phyloP scores from a whole-genome alignment of 192 early-diverging fungal species.

The Entophlyctis helioformis region DNA sequence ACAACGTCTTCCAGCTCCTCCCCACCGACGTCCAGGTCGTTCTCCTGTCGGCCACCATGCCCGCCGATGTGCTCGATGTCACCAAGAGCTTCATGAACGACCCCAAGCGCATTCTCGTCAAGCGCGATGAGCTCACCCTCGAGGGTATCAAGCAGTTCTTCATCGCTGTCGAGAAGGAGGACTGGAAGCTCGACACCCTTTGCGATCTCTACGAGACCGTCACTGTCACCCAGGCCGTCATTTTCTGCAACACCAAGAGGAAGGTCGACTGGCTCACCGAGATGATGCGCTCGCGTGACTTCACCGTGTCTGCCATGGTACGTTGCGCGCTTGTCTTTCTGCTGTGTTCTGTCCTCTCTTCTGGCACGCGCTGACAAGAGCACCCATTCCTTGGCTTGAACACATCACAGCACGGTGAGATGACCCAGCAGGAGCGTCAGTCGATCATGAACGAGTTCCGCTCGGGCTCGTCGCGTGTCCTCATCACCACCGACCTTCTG shows the following conservation, averaged over 20 bases:
- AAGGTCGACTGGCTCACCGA: conserved; percentile 99
- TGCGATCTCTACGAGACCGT: conserved; percentile 98
- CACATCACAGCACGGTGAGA: conserved; percentile 75
- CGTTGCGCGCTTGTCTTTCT: neutral
- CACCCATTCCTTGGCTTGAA: neutral
- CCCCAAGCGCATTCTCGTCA: conserved; percentile 97
- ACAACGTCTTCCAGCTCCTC: conserved; percentile 89
- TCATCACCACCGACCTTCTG: conserved; percentile 95
- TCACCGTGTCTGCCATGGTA: conserved; percentile 91
- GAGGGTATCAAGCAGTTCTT: conserved; percentile 97
- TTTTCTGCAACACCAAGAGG: conserved; percentile 99
- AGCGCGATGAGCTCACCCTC: conserved; percentile 90
- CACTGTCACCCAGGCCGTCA: conserved; percentile 97
- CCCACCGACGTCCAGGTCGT: conserved; percentile 89
- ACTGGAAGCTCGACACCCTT: conserved; percentile 98
- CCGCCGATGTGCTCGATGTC: conserved; percentile 85
- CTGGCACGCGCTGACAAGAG: neutral
- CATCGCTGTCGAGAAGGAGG: conserved; percentile 96
- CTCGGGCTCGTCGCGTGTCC: conserved; percentile 87
- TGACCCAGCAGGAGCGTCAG: conserved; percentile 92
- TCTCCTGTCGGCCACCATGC: conserved; percentile 95
- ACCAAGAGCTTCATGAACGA: conserved; percentile 98
- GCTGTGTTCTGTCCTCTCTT: neutral
- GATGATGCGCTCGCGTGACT: conserved; percentile 77
- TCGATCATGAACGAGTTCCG: conserved; percentile 99